Evolutionary conservation across 805 yeast species (phyloP), one percentile per base, ranked within the genome.

Genomic region (Nakazawaea peltata): DNA sequence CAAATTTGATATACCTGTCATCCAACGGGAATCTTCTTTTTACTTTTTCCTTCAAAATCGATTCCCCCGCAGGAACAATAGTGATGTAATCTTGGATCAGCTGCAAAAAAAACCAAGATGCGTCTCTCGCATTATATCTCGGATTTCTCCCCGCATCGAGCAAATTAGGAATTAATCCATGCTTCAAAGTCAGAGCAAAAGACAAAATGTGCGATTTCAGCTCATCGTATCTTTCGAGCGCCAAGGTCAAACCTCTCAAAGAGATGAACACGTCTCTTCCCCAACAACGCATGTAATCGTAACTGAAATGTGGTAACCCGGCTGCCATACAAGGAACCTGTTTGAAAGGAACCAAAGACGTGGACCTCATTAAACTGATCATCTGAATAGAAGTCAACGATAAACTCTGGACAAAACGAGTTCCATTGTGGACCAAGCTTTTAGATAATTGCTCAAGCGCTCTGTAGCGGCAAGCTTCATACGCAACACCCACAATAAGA

Each of bases 201-300:
- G 81, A 82, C 31, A 88, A 58, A 41, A 90, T 85, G 53, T 90
- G 98, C 26, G 59, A 53, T 48, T 70, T 79, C 1, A 97, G 97
- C 30, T 78, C 86, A 1, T 81, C 84, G 50, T 54, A 76, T 37
- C 97, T 67, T 9, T 81, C 88, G 0, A 96, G 72, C 1, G 82
- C 78, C 17, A 87, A 60, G 37, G 87, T 59, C 32, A 90, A 64
- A 0, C 98, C 98, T 41, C 95, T 66, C 28, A 82, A 67, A 0
- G 96, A 72, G 30, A 90, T 81, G 53, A 92, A 92, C 1, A 87
- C 94, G 57, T 90, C 98, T 51, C 98, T 72, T 16, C 98, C 98
- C 98, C 98, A 90, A 54, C 96, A 86, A 56, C 98, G 71, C 95
- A 90, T 87, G 56, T 82, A 88, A 44, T 81, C 86, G 40, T 71